Base-by-base conservation (phyloP, 768 basidiomycete species). In the Chalciporus piperatus region DNA sequence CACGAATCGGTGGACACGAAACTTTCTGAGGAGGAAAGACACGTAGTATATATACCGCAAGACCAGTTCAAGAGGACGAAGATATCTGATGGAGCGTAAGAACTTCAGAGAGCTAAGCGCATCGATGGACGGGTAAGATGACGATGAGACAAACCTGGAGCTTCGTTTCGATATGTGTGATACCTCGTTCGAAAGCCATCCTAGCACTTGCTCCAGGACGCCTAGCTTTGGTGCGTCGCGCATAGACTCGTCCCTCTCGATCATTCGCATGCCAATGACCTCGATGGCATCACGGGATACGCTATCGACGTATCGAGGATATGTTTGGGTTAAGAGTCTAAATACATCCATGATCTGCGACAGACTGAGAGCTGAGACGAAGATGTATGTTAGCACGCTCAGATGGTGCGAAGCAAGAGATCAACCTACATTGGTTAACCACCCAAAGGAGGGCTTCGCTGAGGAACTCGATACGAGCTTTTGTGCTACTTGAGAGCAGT, bases 51-150 rank as follows among this genome's bases (percentile, higher is more conserved):
- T 23, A 89, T 65, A 14, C 77, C 78, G 58, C 84, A 82, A 3
- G 80, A 70, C 90, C 89, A 92, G 60, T 75, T 82, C 38, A 90
- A 71, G 16, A 92, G 77, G 28, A 87, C 81, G 64, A 85, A 87
- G 33, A 83, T 57, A 50, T 87, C 80, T 7, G 81, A 70, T 11
- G 84, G 69, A 0, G 86, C 82, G 59, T 78, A 78, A 16, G 81
- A 75, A 58, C 82, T 79, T 50, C 38, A 23, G 33, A 33, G 19
- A 0, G 41, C 4, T 57, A 30, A 50, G 48, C 27, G 35, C 22
- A 38, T 32, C 11, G 19, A 45, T 6, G 12, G 35, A 47, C 41
- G 33, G 13, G 42, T 22, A 17, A 39, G 3, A 23, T 20, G 45
- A 20, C n/a, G 44, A 48, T 2, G 45, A 56, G 45, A 68, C 81